Conservation (phyloP, 768 basidiomycete genomes). For the Crassisporium funariophilum region DNA sequence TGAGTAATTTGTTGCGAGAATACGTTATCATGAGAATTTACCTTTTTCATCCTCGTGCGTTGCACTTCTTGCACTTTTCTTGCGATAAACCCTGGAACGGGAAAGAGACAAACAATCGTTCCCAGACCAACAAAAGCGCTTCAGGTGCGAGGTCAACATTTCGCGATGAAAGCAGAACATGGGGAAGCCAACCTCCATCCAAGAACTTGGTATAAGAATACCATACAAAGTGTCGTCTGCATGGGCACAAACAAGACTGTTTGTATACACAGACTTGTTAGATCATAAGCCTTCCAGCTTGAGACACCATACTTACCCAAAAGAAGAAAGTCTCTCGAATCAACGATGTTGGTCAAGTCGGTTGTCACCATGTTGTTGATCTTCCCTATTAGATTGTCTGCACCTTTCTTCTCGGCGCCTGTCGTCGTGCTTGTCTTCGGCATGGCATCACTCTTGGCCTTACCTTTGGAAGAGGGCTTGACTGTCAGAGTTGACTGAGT, state of each 20-base stretch:
- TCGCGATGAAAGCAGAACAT: background rate
- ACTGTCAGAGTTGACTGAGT: conserved; percentile 1
- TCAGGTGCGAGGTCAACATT: background rate
- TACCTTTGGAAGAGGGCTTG: background rate
- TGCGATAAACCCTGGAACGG: conserved; percentile 59
- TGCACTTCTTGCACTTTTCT: conserved; percentile 51
- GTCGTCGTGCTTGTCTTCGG: conserved; percentile 1
- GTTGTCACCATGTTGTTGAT: conserved; percentile 78
- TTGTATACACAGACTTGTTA: background rate
- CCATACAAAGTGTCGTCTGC: conserved; percentile 38
- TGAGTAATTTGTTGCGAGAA: background rate
- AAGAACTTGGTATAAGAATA: conserved; percentile 47
- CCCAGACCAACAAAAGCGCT: conserved; percentile 62
- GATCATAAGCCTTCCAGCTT: background rate
- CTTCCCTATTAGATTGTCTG: conserved; percentile 65
- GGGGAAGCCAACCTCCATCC: conserved; percentile 41
- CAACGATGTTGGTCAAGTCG: conserved; percentile 47
- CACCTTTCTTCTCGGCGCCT: conserved; percentile 18
- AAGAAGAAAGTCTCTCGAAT: conserved; percentile 36
- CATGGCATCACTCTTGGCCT: conserved; percentile 1
- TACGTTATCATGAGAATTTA: conserved; percentile 57
- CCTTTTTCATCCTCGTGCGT: conserved; percentile 49
- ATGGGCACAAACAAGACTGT: conserved; percentile 41
- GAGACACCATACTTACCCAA: conserved; percentile 15
- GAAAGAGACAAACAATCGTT: conserved; percentile 53